phyloP scores from a whole-genome alignment of 176 grass and related monocot species.

The Ampelocalamus luodianensis region DNA sequence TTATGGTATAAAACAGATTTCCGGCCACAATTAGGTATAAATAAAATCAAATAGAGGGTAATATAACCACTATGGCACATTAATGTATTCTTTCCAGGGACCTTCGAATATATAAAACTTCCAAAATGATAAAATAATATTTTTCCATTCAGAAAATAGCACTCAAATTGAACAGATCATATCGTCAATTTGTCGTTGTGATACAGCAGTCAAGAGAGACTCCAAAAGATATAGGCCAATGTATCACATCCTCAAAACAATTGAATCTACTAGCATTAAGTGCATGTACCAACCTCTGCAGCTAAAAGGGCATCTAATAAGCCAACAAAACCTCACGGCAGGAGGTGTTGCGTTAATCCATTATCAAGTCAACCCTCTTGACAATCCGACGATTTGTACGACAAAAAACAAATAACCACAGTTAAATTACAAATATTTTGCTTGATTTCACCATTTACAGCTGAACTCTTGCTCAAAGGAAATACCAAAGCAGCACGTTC shows the following conservation, averaged over 20 bases:
- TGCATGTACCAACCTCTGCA: neutral
- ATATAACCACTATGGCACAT: neutral
- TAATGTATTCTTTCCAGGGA: neutral
- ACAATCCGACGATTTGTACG: neutral
- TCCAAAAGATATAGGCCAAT: neutral
- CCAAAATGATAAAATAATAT: neutral
- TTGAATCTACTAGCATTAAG: constrained; percentile 1
- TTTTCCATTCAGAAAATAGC: neutral
- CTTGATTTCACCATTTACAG: constrained; percentile 4
- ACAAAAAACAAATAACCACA: neutral
- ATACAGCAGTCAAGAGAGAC: neutral
- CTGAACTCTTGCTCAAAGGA: neutral
- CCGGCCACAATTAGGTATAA: neutral
- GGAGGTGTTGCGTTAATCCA: neutral
- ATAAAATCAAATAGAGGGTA: constrained; percentile 9
- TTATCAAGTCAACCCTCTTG: constrained; percentile 3
- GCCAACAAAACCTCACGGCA: neutral
- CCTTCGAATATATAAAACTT: neutral
- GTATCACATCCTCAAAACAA: neutral
- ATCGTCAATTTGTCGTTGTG: neutral
- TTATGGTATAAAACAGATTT: neutral
- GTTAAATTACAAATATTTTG: neutral
- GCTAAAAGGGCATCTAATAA: constrained; percentile 3
- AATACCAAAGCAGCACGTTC: neutral
- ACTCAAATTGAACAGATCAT: constrained; percentile 1